phyloP scores from a whole-genome alignment of 2,329 filamentous ascomycete genomes.

The Neurospora crassa region DNA sequence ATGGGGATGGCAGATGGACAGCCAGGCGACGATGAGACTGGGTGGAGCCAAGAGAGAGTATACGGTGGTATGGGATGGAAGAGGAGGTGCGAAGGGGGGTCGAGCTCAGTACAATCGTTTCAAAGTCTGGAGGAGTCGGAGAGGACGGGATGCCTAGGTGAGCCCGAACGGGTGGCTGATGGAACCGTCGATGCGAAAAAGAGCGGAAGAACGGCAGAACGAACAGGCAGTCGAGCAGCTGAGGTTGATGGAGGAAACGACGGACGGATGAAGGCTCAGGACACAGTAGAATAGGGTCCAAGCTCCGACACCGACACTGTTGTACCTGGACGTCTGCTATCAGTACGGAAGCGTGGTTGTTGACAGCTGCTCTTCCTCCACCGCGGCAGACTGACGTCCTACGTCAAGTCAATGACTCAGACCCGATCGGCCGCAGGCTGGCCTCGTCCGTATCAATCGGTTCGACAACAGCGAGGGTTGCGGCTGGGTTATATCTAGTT shows the following conservation, averaged over 20 bases:
- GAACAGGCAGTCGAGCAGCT: background rate
- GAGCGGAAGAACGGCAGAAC: background rate
- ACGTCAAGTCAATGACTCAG: slow-evolving; percentile 24
- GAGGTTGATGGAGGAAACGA: background rate
- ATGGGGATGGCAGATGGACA: background rate
- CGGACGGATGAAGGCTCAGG: slow-evolving; percentile 9
- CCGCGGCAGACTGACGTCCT: slow-evolving; percentile 18
- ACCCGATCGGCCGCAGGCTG: slow-evolving; percentile 14
- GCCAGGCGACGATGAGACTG: background rate
- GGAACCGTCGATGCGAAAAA: background rate
- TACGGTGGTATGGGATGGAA: slow-evolving; percentile 1
- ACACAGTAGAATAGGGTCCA: slow-evolving; percentile 4
- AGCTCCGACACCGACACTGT: slow-evolving; percentile 10
- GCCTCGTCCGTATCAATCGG: slow-evolving; percentile 2
- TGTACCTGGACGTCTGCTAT: slow-evolving; percentile 10
- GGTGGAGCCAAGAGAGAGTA: background rate
- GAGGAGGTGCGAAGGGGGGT: background rate
- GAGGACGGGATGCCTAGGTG: background rate
- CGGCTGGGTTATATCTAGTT: background rate
- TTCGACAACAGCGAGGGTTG: background rate
- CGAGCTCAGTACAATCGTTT: background rate
- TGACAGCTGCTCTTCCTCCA: slow-evolving; percentile 11
- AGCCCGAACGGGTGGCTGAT: background rate
- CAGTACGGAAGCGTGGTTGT: slow-evolving; percentile 2
- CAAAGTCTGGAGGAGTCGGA: background rate